Base-by-base conservation (phyloP, 768 basidiomycete genomes). In the Auricularia sp. region DNA sequence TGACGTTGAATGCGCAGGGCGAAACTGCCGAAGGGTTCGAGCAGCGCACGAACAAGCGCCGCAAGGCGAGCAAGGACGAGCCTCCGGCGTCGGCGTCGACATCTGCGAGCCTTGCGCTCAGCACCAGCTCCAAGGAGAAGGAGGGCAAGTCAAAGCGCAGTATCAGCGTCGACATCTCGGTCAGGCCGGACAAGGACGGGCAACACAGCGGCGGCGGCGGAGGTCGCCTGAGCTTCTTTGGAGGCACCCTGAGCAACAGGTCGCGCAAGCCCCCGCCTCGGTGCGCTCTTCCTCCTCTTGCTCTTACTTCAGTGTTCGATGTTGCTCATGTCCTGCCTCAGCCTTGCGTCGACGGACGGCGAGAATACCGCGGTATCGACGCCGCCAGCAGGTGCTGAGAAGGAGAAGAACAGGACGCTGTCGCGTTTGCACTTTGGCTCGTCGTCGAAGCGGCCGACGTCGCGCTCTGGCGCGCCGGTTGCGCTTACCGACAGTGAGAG, bases 171-270 rank as follows among this genome's bases (percentile, higher is more conserved):
- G 39, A 42, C 87, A 89, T 62, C 77, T 79, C 68, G 18, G 58
- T 24, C 34, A 77, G 63, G 71, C 56, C 21, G 56, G 14, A 59
- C 56, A 59, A n/a, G n/a, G 54, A n/a, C 54, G n/a, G 29, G n/a
- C 54, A 54, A 18, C 18, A 29, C 54, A 54, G 29, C 54, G 54
- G n/a, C 39, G 39, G 29, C 54, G 73, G 13, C 70, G 29, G 56
- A 33, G 88, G 90, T 51, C 78, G 90, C n/a, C 73, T 90, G 66
- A 94, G 92, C 70, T 85, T 96, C 70, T 96, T 97, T 71, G 90
- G 90, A 14, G 81, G 80, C 21, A 74, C 84, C 3, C 85, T 92
- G 67, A 75, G 77, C 11, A 82, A 85, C 35, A 88, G 87, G 73
- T 76, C 78, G 47, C 77, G 94, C 68, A 95, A 97, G 73, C 94